Conservation (phyloP, 2,329 filamentous ascomycete genomes). For the Sphaceloma murrayae region DNA sequence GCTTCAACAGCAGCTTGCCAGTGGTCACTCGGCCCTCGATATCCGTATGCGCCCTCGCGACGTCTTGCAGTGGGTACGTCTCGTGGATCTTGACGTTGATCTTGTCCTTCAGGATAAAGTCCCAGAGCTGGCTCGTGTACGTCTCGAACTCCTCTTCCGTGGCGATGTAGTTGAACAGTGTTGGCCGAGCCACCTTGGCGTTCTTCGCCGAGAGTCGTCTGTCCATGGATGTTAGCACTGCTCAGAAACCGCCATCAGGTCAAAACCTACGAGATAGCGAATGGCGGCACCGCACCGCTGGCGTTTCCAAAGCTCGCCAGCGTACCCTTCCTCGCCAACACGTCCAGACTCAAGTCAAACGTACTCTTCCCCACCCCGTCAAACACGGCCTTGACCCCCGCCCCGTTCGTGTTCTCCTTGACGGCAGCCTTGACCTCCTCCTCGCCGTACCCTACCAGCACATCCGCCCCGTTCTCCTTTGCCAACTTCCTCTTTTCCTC, state of each 20-base stretch:
- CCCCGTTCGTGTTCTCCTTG: conserved; percentile 58
- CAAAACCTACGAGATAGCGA: conserved; percentile 51
- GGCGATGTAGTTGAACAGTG: conserved; percentile 59
- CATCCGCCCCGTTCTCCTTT: conserved; percentile 58
- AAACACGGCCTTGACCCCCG: conserved; percentile 69
- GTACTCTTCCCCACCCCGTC: conserved; percentile 80
- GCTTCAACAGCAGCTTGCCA: conserved; percentile 70
- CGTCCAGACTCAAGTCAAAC: conserved; percentile 67
- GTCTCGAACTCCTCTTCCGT: conserved; percentile 60
- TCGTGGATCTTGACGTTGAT: conserved; percentile 66
- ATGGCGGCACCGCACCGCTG: conserved; percentile 65
- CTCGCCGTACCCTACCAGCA: conserved; percentile 58
- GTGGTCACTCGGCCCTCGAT: conserved; percentile 73
- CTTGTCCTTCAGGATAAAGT: conserved; percentile 58
- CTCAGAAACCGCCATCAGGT: conserved; percentile 18
- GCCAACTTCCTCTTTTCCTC: conserved; percentile 63
- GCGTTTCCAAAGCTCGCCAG: conserved; percentile 76
- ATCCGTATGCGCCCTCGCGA: conserved; percentile 63
- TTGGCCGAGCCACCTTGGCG: conserved; percentile 64
- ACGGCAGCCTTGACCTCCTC: conserved; percentile 53
- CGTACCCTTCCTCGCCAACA: conserved; percentile 65
- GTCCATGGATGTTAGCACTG: not conserved
- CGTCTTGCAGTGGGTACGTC: conserved; percentile 64
- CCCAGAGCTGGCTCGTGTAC: conserved; percentile 64
- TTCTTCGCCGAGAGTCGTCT: conserved; percentile 62